Percentiles rank a stretch among this genome's conserved stretches.
Evolutionary conservation across 1,284 basidiomycete genomes (phyloP).

Genomic region (Ganoderma boninense): DNA sequence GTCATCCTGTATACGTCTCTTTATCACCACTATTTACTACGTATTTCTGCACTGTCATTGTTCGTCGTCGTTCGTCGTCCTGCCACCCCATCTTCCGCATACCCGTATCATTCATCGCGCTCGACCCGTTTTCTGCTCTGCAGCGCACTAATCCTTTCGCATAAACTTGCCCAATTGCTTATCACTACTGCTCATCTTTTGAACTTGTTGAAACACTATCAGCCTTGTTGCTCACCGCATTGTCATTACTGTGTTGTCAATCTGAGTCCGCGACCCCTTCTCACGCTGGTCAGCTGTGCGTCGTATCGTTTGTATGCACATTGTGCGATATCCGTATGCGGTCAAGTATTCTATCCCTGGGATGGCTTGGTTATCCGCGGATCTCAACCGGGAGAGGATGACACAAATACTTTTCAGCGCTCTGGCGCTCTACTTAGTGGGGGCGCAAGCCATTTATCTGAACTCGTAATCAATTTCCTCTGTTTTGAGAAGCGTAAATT

Average conservation of each 20-base stretch:
- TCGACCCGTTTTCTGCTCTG: slow-evolving; percentile 19
- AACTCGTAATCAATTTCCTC: no score
- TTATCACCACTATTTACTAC: slow-evolving; percentile 21
- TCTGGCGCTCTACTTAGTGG: no score
- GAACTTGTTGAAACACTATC: background rate
- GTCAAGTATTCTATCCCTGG: no score
- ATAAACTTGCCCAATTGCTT: slow-evolving; percentile 27
- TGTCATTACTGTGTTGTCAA: slow-evolving; percentile 9
- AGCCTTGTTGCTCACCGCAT: slow-evolving; percentile 16
- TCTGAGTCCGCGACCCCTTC: background rate
- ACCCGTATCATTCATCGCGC: slow-evolving; percentile 27
- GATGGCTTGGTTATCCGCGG: no score
- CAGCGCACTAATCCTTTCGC: slow-evolving; percentile 28
- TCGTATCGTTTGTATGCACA: background rate
- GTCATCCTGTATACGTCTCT: slow-evolving; percentile 9
- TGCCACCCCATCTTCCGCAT: slow-evolving; percentile 11
- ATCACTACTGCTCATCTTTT: slow-evolving; percentile 6
- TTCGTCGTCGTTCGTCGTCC: background rate
- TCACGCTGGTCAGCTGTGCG: slow-evolving; percentile 5
- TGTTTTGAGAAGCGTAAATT: no score
- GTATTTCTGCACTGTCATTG: slow-evolving; percentile 5
- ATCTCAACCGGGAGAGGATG: no score
- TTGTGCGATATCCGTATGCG: background rate
- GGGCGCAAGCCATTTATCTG: no score
- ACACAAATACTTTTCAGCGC: no score